Evolutionary conservation across 2,329 filamentous ascomycete genomes (phyloP).

Genomic region (Exophiala dermatitidis): DNA sequence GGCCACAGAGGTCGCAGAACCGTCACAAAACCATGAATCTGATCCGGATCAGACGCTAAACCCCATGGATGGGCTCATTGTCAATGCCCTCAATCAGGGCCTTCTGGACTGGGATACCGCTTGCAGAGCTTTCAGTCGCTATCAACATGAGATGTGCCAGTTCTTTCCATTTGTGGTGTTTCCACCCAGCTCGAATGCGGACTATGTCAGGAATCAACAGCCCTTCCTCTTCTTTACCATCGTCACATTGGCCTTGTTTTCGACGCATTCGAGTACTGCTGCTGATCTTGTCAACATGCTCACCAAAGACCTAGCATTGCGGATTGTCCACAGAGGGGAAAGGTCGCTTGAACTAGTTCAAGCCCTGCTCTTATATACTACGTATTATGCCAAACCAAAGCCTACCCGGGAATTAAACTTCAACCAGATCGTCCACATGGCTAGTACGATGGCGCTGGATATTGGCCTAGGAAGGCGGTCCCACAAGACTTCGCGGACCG

Average conservation of each 20-base stretch:
- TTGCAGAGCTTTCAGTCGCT: slow-evolving; percentile 48
- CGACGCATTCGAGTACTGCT: slow-evolving; percentile 48
- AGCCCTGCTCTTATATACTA: slow-evolving; percentile 61
- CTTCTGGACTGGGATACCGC: slow-evolving; percentile 48
- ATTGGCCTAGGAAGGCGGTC: slow-evolving; percentile 62
- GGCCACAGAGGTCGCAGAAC: neutral
- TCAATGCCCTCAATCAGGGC: slow-evolving; percentile 43
- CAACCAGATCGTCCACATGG: slow-evolving; percentile 75
- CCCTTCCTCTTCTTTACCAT: slow-evolving; percentile 56
- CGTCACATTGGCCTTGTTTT: slow-evolving; percentile 46
- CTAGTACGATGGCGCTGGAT: slow-evolving; percentile 73
- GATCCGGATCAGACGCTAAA: neutral
- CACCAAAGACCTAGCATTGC: slow-evolving; percentile 65
- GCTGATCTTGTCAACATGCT: slow-evolving; percentile 58
- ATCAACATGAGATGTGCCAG: slow-evolving; percentile 47
- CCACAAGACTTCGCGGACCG: slow-evolving; percentile 34
- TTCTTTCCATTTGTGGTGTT: slow-evolving; percentile 54
- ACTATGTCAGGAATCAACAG: slow-evolving; percentile 49
- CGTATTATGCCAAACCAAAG: slow-evolving; percentile 85
- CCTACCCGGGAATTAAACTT: slow-evolving; percentile 80
- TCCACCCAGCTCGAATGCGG: slow-evolving; percentile 45
- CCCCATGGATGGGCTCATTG: slow-evolving; percentile 27
- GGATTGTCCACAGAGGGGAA: slow-evolving; percentile 64
- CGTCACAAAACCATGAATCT: neutral
- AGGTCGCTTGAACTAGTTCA: slow-evolving; percentile 80